These are phyloP conservation scores for Nakazawaea wyomingensis DNA, from an alignment of 805 yeast species.

Conservation along the genomic window DNA sequence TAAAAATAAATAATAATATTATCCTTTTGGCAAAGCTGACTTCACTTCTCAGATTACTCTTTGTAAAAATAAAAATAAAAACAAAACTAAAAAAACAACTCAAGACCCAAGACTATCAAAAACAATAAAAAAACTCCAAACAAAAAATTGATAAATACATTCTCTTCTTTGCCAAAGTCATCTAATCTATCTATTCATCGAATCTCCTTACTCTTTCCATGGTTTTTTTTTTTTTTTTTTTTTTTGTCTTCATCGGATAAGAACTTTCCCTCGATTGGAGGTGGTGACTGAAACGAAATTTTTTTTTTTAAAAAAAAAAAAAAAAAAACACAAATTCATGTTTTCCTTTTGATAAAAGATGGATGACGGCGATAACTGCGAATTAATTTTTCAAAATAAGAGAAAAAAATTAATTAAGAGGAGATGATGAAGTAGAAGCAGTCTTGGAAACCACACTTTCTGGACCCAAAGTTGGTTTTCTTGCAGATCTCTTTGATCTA, in stretches of 20 bases:
- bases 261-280: too few relatives aligned
- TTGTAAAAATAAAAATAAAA: background rate
- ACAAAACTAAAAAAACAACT: background rate
- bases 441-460: conserved; percentile 32
- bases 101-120: too few relatives aligned
- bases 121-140: background rate
- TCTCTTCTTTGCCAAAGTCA: background rate
- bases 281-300: background rate
- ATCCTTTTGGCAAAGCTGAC: background rate
- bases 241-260: background rate
- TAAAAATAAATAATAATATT: conserved; percentile 1
- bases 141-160: background rate
- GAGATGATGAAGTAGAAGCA: conserved; percentile 13
- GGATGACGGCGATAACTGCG: background rate
- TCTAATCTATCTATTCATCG: too few relatives aligned
- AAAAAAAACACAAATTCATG: background rate
- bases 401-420: conserved; percentile 2
- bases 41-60: background rate
- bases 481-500: conserved; percentile 63
- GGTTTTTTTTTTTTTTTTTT: too few relatives aligned
- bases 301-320: background rate
- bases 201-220: background rate
- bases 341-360: too few relatives aligned
- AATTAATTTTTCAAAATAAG: background rate
- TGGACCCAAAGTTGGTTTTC: conserved; percentile 58